Evolutionary conservation across 2,329 filamentous ascomycete genomes (phyloP), one percentile per base, ranked within the genome.

Genomic region (Keithomyces neogunnii): DNA sequence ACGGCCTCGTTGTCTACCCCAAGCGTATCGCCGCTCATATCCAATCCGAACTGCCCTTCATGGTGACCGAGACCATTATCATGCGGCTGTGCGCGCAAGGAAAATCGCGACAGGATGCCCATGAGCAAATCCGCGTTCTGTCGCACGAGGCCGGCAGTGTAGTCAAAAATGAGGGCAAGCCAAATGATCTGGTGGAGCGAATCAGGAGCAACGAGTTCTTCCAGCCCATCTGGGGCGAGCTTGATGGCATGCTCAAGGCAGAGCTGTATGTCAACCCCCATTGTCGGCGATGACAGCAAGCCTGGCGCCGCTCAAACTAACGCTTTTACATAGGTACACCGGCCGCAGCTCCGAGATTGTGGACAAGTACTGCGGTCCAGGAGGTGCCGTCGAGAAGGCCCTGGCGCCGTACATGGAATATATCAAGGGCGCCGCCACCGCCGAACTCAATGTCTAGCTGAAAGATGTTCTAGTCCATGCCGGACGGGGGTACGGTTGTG

Each of bases 51-150:
- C 79, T 96, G 11, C 91, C 91, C 1, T 95, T 96, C 71, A 95
- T 92, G 86, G 78, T 83, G 6, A 90, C 84, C 6, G 64, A 60
- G 51, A 54, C 45, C 32, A 84, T 90, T 64, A 88, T 91, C 65
- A 90, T 95, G 88, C 82, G 81, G 58, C 76, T 92, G 51, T 81
- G 85, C 31, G 80, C 82, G 51, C 78, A 84, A 62, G 88, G 88
- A 33, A 78, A 74, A 31, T 87, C 81, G 8, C 75, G 89, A 48
- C 89, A 95, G 66, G 88, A 91, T 32, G 86, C 88, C 1, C 90
- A 96, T 69, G 90, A 96, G 71, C 73, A 92, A 68, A 91, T 96
- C 61, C 85, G 86, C 6, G 86, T 96, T 1, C 77, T 96, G 44
- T 88, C 80, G 2, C 86, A 90, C 70, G 75, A 95, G 69, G 88